Evolutionary conservation across 352 stramenopile genomes (phyloP).

Genomic region (Globisporangium ultimum): DNA sequence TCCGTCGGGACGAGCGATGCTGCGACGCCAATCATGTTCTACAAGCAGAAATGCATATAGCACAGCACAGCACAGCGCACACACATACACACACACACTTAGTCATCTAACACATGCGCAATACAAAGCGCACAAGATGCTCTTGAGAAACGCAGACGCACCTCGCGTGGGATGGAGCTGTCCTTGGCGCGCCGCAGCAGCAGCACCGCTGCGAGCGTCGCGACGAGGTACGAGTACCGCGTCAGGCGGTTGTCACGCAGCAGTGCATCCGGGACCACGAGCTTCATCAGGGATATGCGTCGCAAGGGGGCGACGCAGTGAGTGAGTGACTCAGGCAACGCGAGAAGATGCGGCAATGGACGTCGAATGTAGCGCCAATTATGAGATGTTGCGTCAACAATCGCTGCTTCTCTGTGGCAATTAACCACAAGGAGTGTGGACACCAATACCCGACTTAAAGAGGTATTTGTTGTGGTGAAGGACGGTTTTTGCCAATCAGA

Average conservation of each 20-base stretch:
- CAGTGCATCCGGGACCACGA: constrained; percentile 13
- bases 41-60: no score
- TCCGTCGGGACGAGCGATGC: constrained; percentile 35
- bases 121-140: background rate
- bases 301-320: no score
- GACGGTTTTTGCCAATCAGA: background rate
- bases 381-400: no score
- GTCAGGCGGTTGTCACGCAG: constrained; percentile 6
- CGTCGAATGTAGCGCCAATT: no score
- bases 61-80: background rate
- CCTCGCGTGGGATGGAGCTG: constrained; percentile 17
- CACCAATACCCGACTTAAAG: no score
- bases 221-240: constrained; percentile 13
- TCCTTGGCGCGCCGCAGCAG: constrained; percentile 17
- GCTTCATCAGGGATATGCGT: constrained; percentile 13
- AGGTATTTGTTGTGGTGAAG: no score
- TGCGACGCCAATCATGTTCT: constrained; percentile 8
- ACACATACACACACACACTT: background rate
- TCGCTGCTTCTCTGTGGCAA: no score
- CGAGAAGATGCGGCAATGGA: no score
- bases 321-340: no score
- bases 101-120: background rate
- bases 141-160: background rate
- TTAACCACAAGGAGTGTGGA: no score
- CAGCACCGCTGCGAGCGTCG: constrained; percentile 12